Evolutionary conservation across 257 asterid species (phyloP), one percentile per base, ranked within the genome.

Genomic region (Capsicum baccatum): DNA sequence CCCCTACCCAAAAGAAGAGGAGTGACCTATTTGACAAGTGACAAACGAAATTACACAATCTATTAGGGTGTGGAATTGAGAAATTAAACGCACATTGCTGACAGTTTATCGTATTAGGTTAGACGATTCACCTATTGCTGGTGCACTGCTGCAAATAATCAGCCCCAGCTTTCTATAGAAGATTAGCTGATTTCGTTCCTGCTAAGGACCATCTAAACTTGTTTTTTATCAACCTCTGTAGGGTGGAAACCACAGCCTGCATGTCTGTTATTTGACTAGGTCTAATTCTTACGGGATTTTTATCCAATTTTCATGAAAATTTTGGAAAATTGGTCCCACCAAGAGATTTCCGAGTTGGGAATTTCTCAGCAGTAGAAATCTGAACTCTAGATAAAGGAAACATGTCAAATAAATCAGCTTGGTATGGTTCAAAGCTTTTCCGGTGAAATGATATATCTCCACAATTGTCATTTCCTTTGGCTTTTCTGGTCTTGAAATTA

Each of bases 381-480:
- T 78, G 0, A 14, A 78, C 66, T 54, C 64, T 26, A 33, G 66
- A 14, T 78, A 33, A 78, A 33, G 64, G 54, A 8, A 78, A 78
- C 33, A 8, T 78, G 50, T 33, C 26, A 76, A 52, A 76, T 14
- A 52, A 52, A 78, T 54, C 16, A 54, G 54, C 26, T 15, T 8
- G 66, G 50, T 54, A 78, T 54, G 50, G 60, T 48, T 78, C 82
- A 78, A 54, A 54, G 64, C 3, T 78, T 78, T 78, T 54, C 19
- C 15, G 47, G 59, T 33, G 82, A 78, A 35, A 26, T 54, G 48
- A 54, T 54, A 54, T 13, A 26, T 78, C 81, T 54, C 48, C 9
- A 14, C 81, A 78, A 14, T 78, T 78, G 64, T 54, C 81, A 14
- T 33, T 26, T 78, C 9, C 66, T 26, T 78, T 78, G 81, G 50